A percentile compares a stretch with the other conserved stretches of the same genome.
These are phyloP conservation scores for Rosa lucieae DNA, from an alignment of 306 rosid species.

Conservation along the genomic window DNA sequence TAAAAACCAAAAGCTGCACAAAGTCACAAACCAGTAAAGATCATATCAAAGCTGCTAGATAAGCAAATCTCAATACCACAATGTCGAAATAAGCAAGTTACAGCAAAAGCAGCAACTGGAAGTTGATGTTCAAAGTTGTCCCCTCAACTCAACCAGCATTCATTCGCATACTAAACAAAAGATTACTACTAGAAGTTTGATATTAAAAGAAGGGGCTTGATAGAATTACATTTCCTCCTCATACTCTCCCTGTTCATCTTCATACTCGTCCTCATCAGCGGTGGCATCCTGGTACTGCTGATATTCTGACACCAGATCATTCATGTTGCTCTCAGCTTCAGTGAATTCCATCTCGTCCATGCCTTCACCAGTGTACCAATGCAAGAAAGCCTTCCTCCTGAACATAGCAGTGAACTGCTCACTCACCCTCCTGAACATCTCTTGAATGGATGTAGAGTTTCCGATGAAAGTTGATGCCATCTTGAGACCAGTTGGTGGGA, in stretches of 20 bases:
- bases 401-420: conserved; percentile 51
- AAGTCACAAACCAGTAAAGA: background rate
- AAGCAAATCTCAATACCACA: conserved; percentile 16
- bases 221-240: conserved; percentile 21
- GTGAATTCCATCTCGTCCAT: conserved; percentile 52
- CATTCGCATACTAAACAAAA: conserved; percentile 12
- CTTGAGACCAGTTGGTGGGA: conserved; percentile 47
- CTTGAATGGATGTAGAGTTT: conserved; percentile 45
- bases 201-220: background rate
- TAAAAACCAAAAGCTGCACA: background rate
- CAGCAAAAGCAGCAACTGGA: conserved; percentile 37
- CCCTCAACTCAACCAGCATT: conserved; percentile 2
- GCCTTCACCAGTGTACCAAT: conserved; percentile 56
- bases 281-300: conserved; percentile 55
- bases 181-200: conserved; percentile 15
- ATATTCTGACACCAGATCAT: conserved; percentile 42
- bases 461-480: conserved; percentile 46
- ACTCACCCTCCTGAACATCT: conserved; percentile 50
- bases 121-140: conserved; percentile 27
- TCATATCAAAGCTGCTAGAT: background rate
- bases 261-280: conserved; percentile 39
- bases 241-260: conserved; percentile 36
- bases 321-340: conserved; percentile 50
- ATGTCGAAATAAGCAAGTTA: conserved; percentile 11
- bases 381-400: conserved; percentile 51